Evolutionary conservation across 345 rosid species (phyloP), one percentile per base, ranked within the genome.

Genomic region (Eutrema yunnanense): DNA sequence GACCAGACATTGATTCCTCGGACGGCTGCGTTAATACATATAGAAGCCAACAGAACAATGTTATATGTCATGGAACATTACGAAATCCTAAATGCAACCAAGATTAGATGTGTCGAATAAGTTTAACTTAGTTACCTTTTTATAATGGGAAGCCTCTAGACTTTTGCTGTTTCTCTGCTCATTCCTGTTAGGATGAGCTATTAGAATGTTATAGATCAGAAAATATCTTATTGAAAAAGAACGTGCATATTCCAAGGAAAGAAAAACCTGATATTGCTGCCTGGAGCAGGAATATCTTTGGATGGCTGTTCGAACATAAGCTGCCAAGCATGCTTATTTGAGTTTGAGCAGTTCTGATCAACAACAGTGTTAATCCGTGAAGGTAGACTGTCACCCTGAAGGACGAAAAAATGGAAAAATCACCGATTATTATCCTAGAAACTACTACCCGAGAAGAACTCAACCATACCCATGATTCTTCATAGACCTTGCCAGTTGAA

Each of bases 301-400:
- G 69, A 61, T 37, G 85, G 81, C 26, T 81, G 71, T 66, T 83
- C 86, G 51, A 83, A 73, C 37, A 76, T 71, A 68, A 42, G 71
- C 78, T 75, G 81, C 82, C 71, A 78, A 65, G 81, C 79, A 74
- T 72, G 77, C 68, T 86, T 87, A 65, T 70, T 66, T 33, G 82
- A 62, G 60, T 62, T 76, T n/a, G 82, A 32, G 41, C 57, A 70
- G 62, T 72, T 69, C 37, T 75, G 72, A 76, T 82, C 95, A 14
- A 68, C 78, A 62, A 53, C 53, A 53, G 65, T 29, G 73, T 65
- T 66, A 46, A 76, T 81, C 65, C 81, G 88, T 36, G 80, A 81
- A 51, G 82, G 61, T 56, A 72, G 77, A 13, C 79, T 79, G 75
- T 82, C 87, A 62, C 86, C 95, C 98, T 88, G 87, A 73, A 73